These are phyloP conservation scores for Cydonia oblonga DNA, from an alignment of 331 rosid genomes.

Conservation along the genomic window DNA sequence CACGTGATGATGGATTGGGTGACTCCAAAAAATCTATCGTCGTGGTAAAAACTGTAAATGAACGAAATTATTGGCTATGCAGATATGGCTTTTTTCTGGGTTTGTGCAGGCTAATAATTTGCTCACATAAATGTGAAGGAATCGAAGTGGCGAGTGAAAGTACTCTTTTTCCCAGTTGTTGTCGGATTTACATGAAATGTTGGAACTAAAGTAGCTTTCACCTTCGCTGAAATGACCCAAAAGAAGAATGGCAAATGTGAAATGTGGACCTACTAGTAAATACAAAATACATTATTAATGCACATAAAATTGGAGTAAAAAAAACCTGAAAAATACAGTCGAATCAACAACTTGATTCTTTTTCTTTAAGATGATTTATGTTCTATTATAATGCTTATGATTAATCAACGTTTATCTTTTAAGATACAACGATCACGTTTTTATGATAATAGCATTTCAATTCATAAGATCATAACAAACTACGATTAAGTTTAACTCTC, in stretches of 20 bases:
- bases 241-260: neutral
- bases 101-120: neutral
- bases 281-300: too few relatives aligned
- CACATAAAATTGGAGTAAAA: too few relatives aligned
- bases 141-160: neutral
- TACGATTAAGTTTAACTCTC: too few relatives aligned
- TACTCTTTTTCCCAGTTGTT: neutral
- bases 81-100: neutral
- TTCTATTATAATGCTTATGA: too few relatives aligned
- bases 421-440: rapidly evolving
- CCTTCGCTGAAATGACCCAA: constrained; percentile 8
- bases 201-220: neutral
- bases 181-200: constrained; percentile 7
- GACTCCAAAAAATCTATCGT: too few relatives aligned
- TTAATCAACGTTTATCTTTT: too few relatives aligned
- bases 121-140: neutral
- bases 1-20: too few relatives aligned
- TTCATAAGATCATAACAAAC: too few relatives aligned
- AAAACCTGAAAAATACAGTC: too few relatives aligned
- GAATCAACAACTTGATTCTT: too few relatives aligned
- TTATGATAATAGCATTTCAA: too few relatives aligned
- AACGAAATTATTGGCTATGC: neutral
- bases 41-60: neutral
- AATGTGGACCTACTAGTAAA: neutral
- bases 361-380: too few relatives aligned